Conservation (phyloP, 2,329 filamentous ascomycete species). For the Penicillium sp. region DNA sequence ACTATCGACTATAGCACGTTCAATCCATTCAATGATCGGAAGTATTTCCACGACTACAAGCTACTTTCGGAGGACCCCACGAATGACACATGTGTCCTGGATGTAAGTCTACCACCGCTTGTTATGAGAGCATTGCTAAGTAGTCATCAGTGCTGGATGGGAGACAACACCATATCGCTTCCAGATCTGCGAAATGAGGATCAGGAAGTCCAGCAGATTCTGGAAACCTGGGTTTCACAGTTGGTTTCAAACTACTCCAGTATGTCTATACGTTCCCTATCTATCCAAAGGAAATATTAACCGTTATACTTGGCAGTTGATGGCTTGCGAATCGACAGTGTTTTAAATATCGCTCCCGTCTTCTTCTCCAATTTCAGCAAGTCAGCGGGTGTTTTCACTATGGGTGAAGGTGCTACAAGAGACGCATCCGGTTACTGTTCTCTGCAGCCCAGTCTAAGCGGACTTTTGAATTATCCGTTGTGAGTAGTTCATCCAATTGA, state of each 20-base stretch:
- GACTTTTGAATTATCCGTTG: slow-evolving; percentile 50
- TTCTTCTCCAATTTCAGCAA: slow-evolving; percentile 44
- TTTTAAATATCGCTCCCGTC: slow-evolving; percentile 46
- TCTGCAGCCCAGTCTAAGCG: slow-evolving; percentile 45
- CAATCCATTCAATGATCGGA: slow-evolving; percentile 28
- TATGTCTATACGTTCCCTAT: slow-evolving; percentile 1
- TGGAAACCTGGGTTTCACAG: slow-evolving; percentile 43
- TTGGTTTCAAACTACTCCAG: slow-evolving; percentile 46
- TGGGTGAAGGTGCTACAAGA: slow-evolving; percentile 48
- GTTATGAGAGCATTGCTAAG: slow-evolving; percentile 4
- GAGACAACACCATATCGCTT: slow-evolving; percentile 48
- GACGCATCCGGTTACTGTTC: slow-evolving; percentile 41
- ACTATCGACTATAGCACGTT: slow-evolving; percentile 28
- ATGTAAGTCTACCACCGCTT: slow-evolving; percentile 2
- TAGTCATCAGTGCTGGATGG: slow-evolving; percentile 47
- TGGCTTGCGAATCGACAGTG: slow-evolving; percentile 54
- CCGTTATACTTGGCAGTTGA: slow-evolving; percentile 34
- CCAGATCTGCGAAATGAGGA: slow-evolving; percentile 51
- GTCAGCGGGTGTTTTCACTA: slow-evolving; percentile 44
- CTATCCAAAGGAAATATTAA: background rate
- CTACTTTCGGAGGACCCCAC: slow-evolving; percentile 4
- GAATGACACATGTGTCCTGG: slow-evolving; percentile 12
- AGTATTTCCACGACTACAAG: slow-evolving; percentile 30
- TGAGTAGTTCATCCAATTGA: background rate
- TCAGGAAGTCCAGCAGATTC: slow-evolving; percentile 40